Evolutionary conservation across 2,329 filamentous ascomycete species (phyloP).

Genomic region (Penicillium thymicola): DNA sequence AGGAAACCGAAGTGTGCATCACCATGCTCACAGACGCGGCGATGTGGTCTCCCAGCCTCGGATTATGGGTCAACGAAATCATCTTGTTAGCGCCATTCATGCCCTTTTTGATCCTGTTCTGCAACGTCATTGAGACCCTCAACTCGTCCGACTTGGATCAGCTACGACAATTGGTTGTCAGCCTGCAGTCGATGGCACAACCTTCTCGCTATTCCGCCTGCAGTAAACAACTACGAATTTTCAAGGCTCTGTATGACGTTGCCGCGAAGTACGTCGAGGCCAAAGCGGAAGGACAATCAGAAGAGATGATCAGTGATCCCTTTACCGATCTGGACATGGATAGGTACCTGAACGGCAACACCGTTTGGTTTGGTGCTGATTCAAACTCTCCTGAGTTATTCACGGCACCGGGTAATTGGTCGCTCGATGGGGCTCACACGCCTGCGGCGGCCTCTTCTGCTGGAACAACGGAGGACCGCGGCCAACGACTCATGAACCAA

Average conservation of each 20-base stretch:
- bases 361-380: background rate
- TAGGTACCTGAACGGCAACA: background rate
- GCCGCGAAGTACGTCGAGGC: no score
- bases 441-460: background rate
- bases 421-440: background rate
- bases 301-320: background rate
- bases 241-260: no score
- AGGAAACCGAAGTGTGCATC: background rate
- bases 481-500: background rate
- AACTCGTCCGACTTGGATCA: background rate
- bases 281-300: no score
- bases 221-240: no score
- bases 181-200: background rate
- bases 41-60: background rate
- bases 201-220: background rate
- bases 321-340: background rate
- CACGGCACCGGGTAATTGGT: background rate
- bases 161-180: background rate
- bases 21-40: background rate
- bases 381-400: background rate
- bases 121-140: background rate
- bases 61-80: background rate
- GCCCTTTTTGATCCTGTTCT: background rate
- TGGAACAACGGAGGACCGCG: background rate
- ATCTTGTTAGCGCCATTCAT: background rate